These are phyloP conservation scores for Hamamelis virginiana DNA, from an alignment of 164 flowering plant genomes.

Conservation along the genomic window DNA sequence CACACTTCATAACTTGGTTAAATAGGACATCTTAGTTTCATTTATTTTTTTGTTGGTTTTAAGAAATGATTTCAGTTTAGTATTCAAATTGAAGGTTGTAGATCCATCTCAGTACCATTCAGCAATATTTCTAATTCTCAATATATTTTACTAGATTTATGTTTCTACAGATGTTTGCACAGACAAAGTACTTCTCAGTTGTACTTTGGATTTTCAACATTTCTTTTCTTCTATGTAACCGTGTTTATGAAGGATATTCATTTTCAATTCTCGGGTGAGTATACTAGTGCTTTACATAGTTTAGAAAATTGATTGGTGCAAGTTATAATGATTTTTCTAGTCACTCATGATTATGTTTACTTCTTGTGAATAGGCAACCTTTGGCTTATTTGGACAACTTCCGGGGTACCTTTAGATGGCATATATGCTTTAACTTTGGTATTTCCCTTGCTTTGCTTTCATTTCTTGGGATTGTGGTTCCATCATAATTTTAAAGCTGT, in stretches of 20 bases:
- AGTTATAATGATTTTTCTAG: background rate
- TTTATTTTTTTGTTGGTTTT: background rate
- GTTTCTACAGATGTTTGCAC: constrained; percentile 66
- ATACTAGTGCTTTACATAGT: background rate
- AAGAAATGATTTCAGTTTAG: background rate
- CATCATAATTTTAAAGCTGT: background rate
- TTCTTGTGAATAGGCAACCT: constrained; percentile 43
- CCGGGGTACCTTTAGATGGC: constrained; percentile 96
- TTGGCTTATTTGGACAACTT: constrained; percentile 77
- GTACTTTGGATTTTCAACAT: constrained; percentile 75
- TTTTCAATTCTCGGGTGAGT: constrained; percentile 83
- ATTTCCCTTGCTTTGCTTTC: constrained; percentile 20
- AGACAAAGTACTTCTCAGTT: constrained; percentile 54
- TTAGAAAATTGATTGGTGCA: background rate
- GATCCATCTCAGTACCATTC: background rate
- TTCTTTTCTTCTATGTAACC: constrained; percentile 70
- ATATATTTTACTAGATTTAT: constrained; percentile 27
- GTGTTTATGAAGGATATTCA: constrained; percentile 84
- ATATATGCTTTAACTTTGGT: constrained; percentile 98
- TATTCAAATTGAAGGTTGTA: background rate
- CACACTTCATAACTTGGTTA: no score
- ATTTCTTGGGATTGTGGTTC: background rate
- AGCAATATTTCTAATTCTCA: constrained; percentile 13
- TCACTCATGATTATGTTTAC: constrained; percentile 2
- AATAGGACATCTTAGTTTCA: background rate